Conservation (phyloP, 2,329 filamentous ascomycete species). For the Metarhizium anisopliae region DNA sequence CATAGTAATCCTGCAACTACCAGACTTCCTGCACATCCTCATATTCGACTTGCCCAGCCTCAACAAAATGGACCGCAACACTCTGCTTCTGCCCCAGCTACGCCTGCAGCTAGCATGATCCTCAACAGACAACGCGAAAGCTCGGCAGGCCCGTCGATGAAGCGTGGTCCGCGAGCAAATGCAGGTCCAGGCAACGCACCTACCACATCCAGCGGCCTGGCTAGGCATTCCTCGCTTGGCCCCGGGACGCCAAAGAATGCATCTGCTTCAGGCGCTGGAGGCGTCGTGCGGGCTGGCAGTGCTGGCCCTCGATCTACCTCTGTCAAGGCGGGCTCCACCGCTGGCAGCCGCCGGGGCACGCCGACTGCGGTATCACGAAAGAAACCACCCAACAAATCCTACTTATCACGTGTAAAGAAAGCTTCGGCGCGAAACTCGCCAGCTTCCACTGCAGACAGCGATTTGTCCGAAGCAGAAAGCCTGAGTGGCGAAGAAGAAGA, state of each 20-base stretch:
- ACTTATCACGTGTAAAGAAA: slow-evolving; percentile 53
- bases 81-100: slow-evolving; percentile 49
- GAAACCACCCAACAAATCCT: slow-evolving; percentile 48
- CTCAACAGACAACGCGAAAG: slow-evolving; percentile 48
- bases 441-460: slow-evolving; percentile 54
- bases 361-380: slow-evolving; percentile 35
- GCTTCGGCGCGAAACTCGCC: slow-evolving; percentile 50
- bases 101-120: slow-evolving; percentile 52
- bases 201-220: slow-evolving; percentile 47
- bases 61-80: slow-evolving; percentile 28
- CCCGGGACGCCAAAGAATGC: slow-evolving; percentile 50
- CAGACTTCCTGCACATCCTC: slow-evolving; percentile 32
- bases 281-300: slow-evolving; percentile 43
- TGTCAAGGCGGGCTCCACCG: slow-evolving; percentile 32
- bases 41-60: slow-evolving; percentile 41
- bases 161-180: slow-evolving; percentile 42
- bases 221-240: slow-evolving; percentile 53
- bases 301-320: slow-evolving; percentile 45
- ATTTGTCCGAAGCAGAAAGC: slow-evolving; percentile 55
- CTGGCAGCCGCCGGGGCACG: slow-evolving; percentile 38
- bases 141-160: slow-evolving; percentile 50
- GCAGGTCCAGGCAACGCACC: slow-evolving; percentile 38
- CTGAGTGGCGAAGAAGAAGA: slow-evolving; percentile 45
- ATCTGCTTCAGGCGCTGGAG: slow-evolving; percentile 16
- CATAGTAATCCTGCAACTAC: slow-evolving; percentile 33